Evolutionary conservation across 805 yeast species (phyloP), one percentile per base, ranked within the genome.

Genomic region (Ogataea nonfermentans): DNA sequence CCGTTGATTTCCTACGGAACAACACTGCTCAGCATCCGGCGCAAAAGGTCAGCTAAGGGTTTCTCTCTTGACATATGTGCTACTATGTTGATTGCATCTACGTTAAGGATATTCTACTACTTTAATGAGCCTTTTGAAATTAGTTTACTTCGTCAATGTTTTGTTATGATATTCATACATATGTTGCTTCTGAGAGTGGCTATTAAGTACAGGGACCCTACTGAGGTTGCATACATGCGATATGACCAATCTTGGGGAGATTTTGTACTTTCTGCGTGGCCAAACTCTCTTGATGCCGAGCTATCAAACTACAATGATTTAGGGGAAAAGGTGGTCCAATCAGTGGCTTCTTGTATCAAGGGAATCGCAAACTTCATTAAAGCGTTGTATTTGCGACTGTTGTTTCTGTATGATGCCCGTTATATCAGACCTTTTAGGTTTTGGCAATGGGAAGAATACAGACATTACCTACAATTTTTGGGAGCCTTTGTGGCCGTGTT

Each of bases 1-100:
- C 97, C 97, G 2, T 61, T 89, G 30, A 73, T 90, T 45, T 85
- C 96, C 6, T 89, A 90, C 56, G 95, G 95, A 2, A 76, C 93
- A 11, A 88, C 96, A 1, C 75, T 89, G 24, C 67, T 77, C 32
- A 71, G 84, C 47, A 88, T 89, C 10, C 73, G 78, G 52, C 67
- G 71, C 32, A 73, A 76, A 24, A 67, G 79, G 56, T 73, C 89
- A 0, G 75, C 91, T 1, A 68, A 76, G 15, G 97, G 96, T 15
- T 88, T 89, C 56, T 84, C 95, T 4, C 68, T 88, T n/a, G 97
- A 90, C 62, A 85, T 90, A 9, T 90, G 96, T 63, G 90, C 88
- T 6, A 86, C 95, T 6, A 88, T 90, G 95, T 59, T 89, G 46
- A 70, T 87, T 47, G 81, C 95, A 1, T 75, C 88, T 29, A 75